Base-by-base conservation (phyloP, 2,329 filamentous ascomycete species). In the Chaetomiaceae sp. region DNA sequence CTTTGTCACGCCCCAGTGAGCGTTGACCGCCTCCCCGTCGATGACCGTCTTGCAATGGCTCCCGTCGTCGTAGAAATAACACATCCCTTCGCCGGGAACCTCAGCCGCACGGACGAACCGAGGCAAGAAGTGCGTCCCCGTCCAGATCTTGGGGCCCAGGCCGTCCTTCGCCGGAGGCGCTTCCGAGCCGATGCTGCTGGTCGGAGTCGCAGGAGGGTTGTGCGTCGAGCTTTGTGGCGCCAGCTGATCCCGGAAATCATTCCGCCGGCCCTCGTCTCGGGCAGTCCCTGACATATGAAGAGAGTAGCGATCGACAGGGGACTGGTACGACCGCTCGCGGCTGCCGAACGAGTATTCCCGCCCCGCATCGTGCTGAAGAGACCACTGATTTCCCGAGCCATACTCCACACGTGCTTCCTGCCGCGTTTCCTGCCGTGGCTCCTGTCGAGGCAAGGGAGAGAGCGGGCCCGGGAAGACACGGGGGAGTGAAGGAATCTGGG, bases 1-100 rank as follows among this genome's bases (percentile, higher is more conserved):
- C 68, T 95, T 95, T 29, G 90, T 95, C 9, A 95, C 82, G 14
- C 90, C 89, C 90, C 90, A 95, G 56, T 88, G 86, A 1, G 89
- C 87, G 62, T 95, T 95, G 42, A 95, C 88, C 0, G 75, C 75
- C 62, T 95, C 86, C 15, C 89, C 89, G 57, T 95, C 87, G 53
- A 95, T 90, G 22, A 86, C 72, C 30, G 86, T 87, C 58, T 86
- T 88, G 69, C 86, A 91, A 62, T 87, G 83, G 43, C 81, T 85
- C 24, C 86, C 86, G 60, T 94, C 88, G 53, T 91, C 87, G 62
- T 93, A 93, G 52, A 93, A 83, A 61, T 88, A 93, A 68, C 86
- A 93, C 58, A 85, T 65, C 2, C 87, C 88, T 64, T 93, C 86
- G 8, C 86, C 87, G 0, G 84, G 79, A 4, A 93, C 78, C 44